These are phyloP conservation scores for Coccomyxa sp. DNA, from an alignment of 139 green algal species.

Conservation along the genomic window DNA sequence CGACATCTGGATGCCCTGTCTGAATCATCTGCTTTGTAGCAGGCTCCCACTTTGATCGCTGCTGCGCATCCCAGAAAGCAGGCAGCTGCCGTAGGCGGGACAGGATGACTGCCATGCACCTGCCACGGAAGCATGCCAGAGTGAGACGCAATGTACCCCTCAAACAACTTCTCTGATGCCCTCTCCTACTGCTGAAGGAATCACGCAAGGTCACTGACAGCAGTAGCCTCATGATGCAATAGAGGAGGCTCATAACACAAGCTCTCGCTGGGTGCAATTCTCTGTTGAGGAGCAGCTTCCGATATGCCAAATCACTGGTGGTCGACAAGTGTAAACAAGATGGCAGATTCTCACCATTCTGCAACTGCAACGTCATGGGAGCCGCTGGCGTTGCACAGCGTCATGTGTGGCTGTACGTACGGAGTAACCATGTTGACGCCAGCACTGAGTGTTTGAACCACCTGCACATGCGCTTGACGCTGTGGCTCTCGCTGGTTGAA, in stretches of 20 bases:
- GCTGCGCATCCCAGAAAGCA: background rate
- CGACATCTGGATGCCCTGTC: background rate
- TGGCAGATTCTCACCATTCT: background rate
- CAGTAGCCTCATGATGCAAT: too few relatives aligned
- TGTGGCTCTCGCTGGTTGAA: background rate
- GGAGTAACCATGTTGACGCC: background rate
- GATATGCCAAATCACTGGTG: too few relatives aligned
- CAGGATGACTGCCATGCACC: background rate
- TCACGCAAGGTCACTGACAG: too few relatives aligned
- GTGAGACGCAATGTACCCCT: background rate
- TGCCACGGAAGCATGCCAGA: background rate
- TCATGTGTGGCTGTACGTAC: background rate
- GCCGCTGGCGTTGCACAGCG: background rate
- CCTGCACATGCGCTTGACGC: background rate
- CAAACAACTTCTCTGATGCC: background rate
- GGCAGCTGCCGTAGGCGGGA: background rate
- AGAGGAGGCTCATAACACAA: too few relatives aligned
- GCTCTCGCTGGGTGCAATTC: too few relatives aligned
- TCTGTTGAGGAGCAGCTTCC: too few relatives aligned
- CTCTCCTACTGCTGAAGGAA: too few relatives aligned
- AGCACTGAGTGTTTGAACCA: background rate
- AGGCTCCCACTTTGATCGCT: background rate
- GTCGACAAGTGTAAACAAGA: background rate
- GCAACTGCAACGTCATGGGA: background rate
- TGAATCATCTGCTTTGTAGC: background rate